Evolutionary conservation across 306 rosid genomes (phyloP).

Genomic region (Mucuna pruriens): DNA sequence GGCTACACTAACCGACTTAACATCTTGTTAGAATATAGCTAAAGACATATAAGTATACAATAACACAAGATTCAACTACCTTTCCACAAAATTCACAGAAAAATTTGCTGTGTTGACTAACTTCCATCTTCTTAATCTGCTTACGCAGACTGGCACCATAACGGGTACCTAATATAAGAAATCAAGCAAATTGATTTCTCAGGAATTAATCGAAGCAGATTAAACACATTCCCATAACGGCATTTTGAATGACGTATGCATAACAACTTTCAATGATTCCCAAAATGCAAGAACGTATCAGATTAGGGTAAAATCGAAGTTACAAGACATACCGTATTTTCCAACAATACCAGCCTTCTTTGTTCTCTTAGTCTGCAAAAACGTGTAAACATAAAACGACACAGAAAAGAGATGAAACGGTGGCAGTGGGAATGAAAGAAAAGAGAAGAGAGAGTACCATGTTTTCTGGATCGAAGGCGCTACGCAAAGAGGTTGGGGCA

Average conservation of each 20-base stretch:
- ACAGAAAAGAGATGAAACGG: background rate
- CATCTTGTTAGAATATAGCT: background rate
- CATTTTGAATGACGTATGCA: background rate
- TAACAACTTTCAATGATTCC: background rate
- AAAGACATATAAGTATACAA: background rate
- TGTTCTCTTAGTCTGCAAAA: slow-evolving; percentile 86
- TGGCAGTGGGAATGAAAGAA: background rate
- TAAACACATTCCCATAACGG: background rate
- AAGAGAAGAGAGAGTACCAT: slow-evolving; percentile 39
- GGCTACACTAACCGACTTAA: background rate
- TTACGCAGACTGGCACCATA: slow-evolving; percentile 92
- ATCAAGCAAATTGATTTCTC: background rate
- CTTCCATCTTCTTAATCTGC: slow-evolving; percentile 98
- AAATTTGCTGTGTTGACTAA: slow-evolving; percentile 86
- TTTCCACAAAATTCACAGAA: slow-evolving; percentile 95
- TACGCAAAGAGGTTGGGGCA: background rate
- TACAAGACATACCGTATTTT: slow-evolving; percentile 61
- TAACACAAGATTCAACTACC: slow-evolving; percentile 42
- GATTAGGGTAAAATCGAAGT: background rate
- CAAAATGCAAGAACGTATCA: background rate
- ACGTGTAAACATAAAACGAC: background rate
- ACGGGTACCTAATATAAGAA: slow-evolving; percentile 65
- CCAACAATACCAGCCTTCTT: slow-evolving; percentile 97
- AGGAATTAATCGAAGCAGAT: background rate
- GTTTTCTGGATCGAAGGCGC: slow-evolving; percentile 28